Evolutionary conservation across 2,329 filamentous ascomycete genomes (phyloP), one percentile per base, ranked within the genome.

Genomic region (Reticulascus tulasneorum): DNA sequence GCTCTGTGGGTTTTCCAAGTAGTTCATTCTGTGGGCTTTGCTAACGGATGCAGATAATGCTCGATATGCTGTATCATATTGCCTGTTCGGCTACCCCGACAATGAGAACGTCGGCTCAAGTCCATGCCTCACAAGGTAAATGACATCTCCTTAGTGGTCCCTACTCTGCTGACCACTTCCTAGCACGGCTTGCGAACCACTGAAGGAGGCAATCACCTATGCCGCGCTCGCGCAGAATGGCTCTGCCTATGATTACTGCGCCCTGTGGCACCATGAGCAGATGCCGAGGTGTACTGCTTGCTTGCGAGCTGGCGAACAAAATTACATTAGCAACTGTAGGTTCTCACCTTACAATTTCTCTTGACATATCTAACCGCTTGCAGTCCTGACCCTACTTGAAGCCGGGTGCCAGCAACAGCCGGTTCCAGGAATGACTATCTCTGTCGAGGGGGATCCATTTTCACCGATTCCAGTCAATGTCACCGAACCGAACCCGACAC

Each of bases 361-460:
- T 2, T 6, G 19, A 23, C 11, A n/a, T 20, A 13, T 13, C 43
- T 51, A 23, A 49, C 39, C 24, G 18, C 9, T 18, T 20, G 7
- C 22, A 73, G 69, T 73, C 43, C 44, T 77, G 26, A 67, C 60
- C 10, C 58, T 73, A 23, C 62, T 82, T 7, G 59, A 76, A 38
- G 76, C 73, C 13, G 77, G 71, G 7, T 82, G 79, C 47, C 50
- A 64, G 34, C 72, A 80, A 44, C 60, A 61, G 38, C 74, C 78
- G 0, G 43, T 50, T 0, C 52, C 62, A 0, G 76, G 75, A 0
- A 48, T 56, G 0, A 67, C 58, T 0, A 47, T 82, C n/a, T 69
- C 69, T 4, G 49, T 78, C 1, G 51, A 69, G 6, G 77, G 78
- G 16, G 56, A 60, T 15, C 53, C 75, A 3, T 82, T 82, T 53